These are phyloP conservation scores for Paecilomyces sp. DNA, from an alignment of 2,329 filamentous ascomycete species.

Conservation along the genomic window DNA sequence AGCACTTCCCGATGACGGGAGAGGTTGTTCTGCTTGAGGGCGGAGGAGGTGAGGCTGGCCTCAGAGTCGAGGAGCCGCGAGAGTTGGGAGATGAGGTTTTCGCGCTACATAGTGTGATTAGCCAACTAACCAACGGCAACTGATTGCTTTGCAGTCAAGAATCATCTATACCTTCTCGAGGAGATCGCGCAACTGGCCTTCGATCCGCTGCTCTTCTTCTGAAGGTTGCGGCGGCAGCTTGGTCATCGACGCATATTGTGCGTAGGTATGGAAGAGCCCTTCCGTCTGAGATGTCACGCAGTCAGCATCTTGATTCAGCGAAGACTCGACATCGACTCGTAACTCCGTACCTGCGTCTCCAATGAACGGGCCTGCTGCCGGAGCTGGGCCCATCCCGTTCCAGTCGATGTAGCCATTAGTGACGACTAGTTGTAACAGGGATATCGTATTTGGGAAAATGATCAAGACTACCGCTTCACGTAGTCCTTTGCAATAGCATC, in stretches of 20 bases:
- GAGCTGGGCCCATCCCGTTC: constrained; percentile 80
- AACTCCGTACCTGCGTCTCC: constrained; percentile 71
- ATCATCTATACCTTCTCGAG: constrained; percentile 63
- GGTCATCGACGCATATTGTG: constrained; percentile 76
- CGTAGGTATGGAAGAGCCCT: constrained; percentile 63
- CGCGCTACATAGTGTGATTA: constrained; percentile 52
- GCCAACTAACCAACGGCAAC: not conserved
- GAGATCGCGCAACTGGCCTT: constrained; percentile 75
- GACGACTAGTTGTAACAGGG: not conserved
- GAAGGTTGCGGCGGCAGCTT: constrained; percentile 77
- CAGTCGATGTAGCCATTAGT: constrained; percentile 49
- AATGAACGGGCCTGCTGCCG: constrained; percentile 84
- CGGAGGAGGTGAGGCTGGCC: constrained; percentile 75
- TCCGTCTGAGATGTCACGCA: constrained; percentile 58
- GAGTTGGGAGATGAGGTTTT: constrained; percentile 73
- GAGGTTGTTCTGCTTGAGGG: constrained; percentile 95
- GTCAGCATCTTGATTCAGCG: not conserved
- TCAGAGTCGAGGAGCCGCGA: constrained; percentile 88
- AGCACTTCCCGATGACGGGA: constrained; percentile 86
- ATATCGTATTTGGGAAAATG: not conserved
- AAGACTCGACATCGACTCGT: not conserved
- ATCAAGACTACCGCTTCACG: not conserved
- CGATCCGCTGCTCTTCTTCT: constrained; percentile 73
- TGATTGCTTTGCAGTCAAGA: not conserved
- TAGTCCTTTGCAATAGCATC: not conserved